Conservation (phyloP, 129 eudicot genomes). For the Heracleum sosnowskyi region DNA sequence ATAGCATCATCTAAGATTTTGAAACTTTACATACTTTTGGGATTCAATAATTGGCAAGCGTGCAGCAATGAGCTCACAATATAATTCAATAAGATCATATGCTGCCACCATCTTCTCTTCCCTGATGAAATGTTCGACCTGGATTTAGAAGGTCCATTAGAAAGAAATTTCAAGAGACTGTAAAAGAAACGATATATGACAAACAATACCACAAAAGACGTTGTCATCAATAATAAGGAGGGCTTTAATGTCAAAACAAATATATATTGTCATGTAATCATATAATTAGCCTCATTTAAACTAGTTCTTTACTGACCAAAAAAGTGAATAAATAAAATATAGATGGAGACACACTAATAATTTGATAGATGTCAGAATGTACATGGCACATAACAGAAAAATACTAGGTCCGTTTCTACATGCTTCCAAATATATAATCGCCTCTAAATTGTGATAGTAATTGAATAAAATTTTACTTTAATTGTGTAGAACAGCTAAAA, state of each 20-base stretch:
- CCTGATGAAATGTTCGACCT: slow-evolving; percentile 94
- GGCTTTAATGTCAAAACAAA: not conserved
- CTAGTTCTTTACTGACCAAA: not conserved
- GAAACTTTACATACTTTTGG: slow-evolving; percentile 59
- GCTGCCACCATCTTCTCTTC: slow-evolving; percentile 95
- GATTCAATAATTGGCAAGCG: slow-evolving; percentile 91
- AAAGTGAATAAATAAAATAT: not conserved
- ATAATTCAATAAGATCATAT: slow-evolving; percentile 72
- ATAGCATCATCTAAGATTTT: not conserved
- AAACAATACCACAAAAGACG: not conserved
- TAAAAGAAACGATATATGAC: not conserved
- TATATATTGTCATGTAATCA: not conserved
- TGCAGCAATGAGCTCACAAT: slow-evolving; percentile 85
- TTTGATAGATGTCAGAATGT: not conserved
- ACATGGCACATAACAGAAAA: not conserved
- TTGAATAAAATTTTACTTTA: not conserved
- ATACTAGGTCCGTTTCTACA: not conserved
- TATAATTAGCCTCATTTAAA: not conserved
- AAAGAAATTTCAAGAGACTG: not conserved
- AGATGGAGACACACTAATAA: not conserved
- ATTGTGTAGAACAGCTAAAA: not conserved
- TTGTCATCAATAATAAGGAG: not conserved
- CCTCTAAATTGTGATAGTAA: not conserved
- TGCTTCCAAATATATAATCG: not conserved
- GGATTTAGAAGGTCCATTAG: slow-evolving; percentile 15